Conservation (phyloP, 2,329 filamentous ascomycete species). For the Aspergillus ochraceoroseus region DNA sequence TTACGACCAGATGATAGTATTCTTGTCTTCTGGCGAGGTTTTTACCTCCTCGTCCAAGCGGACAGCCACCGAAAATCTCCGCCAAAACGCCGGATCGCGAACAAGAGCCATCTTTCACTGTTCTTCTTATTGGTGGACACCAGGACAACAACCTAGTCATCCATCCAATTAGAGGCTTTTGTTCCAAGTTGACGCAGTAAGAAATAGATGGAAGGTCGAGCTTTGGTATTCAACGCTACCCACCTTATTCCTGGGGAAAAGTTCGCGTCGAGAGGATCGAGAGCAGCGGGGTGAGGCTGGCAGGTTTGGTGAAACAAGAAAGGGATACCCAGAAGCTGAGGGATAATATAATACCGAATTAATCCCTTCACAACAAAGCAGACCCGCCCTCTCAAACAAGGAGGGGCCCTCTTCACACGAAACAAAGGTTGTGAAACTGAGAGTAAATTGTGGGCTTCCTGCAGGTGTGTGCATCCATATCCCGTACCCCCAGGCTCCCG, state of each 20-base stretch:
- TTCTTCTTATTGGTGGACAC: not conserved
- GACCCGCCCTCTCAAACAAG: too few relatives aligned
- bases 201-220: not conserved
- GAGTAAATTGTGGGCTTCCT: not conserved
- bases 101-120: slow-evolving; percentile 44
- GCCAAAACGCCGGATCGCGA: slow-evolving; percentile 57
- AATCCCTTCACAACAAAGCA: too few relatives aligned
- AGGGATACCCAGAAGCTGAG: too few relatives aligned
- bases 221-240: too few relatives aligned
- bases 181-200: not conserved
- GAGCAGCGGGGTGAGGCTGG: not conserved
- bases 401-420: too few relatives aligned
- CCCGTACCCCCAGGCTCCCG: not conserved
- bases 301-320: too few relatives aligned
- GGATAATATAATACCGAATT: too few relatives aligned
- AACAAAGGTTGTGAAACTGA: too few relatives aligned
- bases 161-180: not conserved
- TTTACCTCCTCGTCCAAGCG: slow-evolving; percentile 51
- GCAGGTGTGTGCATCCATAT: not conserved
- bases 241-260: too few relatives aligned
- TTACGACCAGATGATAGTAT: slow-evolving; percentile 23
- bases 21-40: slow-evolving; percentile 17
- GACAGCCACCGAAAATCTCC: slow-evolving; percentile 55
- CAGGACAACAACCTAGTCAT: not conserved
- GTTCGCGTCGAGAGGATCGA: not conserved